These are phyloP conservation scores for Nasturtium officinale DNA, from an alignment of 345 rosid species.

Conservation along the genomic window DNA sequence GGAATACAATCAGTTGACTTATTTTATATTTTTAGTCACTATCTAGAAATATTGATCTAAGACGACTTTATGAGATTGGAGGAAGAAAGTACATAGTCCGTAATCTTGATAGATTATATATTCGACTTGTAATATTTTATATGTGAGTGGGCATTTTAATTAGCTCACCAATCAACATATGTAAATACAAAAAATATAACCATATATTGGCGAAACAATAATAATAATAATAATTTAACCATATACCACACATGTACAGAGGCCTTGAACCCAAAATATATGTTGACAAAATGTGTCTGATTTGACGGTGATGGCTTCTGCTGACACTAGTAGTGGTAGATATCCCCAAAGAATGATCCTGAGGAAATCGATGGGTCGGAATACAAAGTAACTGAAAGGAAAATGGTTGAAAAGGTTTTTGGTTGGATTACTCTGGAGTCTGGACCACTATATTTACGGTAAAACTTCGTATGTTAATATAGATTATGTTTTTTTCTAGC, in stretches of 20 bases:
- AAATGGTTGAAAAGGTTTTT: not conserved
- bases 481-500: not conserved
- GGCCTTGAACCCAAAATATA: slow-evolving; percentile 17
- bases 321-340: slow-evolving; percentile 4
- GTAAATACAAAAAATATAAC: too few species aligned
- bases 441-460: not conserved
- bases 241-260: not conserved
- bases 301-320: slow-evolving; percentile 29
- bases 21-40: slow-evolving; percentile 1
- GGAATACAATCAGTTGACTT: slow-evolving; percentile 11
- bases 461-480: not conserved
- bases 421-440: not conserved
- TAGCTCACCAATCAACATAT: slow-evolving; percentile 14
- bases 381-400: not conserved
- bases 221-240: not conserved
- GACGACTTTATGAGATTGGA: slow-evolving; percentile 20
- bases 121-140: slow-evolving; percentile 7
- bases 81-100: slow-evolving; percentile 1
- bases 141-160: slow-evolving; percentile 25
- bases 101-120: not conserved
- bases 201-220: too few species aligned
- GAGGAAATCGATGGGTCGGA: slow-evolving; percentile 3
- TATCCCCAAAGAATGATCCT: not conserved
- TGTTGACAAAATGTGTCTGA: slow-evolving; percentile 28
- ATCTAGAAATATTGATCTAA: slow-evolving; percentile 21